These are phyloP conservation scores for Lunularia cruciata DNA, from an alignment of 225 moss, liverwort and hornwort species.

Conservation along the genomic window DNA sequence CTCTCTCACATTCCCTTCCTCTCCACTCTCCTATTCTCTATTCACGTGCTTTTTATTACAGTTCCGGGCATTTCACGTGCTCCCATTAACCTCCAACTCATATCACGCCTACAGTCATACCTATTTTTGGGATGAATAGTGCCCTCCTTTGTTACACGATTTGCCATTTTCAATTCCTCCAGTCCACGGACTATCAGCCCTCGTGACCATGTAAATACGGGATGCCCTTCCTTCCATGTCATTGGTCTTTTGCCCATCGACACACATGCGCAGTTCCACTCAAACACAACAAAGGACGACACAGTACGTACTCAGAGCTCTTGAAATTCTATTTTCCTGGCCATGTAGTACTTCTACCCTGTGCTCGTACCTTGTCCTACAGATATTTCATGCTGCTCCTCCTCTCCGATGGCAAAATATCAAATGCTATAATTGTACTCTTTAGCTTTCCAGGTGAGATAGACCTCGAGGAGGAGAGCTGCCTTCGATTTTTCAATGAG, in stretches of 20 bases:
- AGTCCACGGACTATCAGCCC: background rate
- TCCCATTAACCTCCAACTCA: background rate
- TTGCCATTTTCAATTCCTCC: background rate
- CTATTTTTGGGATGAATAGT: background rate
- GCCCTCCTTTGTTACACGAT: background rate
- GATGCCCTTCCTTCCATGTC: background rate
- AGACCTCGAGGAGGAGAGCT: no score
- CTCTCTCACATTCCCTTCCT: no score
- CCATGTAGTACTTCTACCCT: background rate
- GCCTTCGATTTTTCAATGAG: no score
- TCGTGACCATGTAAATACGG: background rate
- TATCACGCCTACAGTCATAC: background rate
- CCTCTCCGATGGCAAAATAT: no score
- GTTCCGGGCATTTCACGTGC: background rate
- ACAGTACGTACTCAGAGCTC: background rate
- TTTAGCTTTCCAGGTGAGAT: no score
- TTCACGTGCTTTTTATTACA: constrained; percentile 2
- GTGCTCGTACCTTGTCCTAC: background rate
- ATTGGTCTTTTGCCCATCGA: background rate
- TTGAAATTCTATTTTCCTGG: background rate
- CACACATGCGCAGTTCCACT: background rate
- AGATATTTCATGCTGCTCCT: background rate
- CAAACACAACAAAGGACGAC: background rate
- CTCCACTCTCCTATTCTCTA: background rate
- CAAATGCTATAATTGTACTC: no score